Conservation (phyloP, 2,329 filamentous ascomycete species). For the Claviceps paspali region DNA sequence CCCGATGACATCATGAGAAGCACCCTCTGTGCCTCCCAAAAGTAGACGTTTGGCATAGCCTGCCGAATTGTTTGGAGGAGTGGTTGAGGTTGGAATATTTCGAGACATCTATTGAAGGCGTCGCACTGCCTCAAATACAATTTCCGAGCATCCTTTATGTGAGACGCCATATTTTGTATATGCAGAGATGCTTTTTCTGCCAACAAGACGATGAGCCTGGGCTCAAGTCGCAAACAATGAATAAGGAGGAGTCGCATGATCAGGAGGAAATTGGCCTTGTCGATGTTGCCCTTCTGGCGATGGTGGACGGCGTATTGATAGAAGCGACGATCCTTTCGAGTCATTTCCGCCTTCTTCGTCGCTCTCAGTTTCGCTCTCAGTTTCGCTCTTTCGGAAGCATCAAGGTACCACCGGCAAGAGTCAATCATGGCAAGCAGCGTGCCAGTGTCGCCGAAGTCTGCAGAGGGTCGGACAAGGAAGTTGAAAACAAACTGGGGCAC, state of each 20-base stretch:
- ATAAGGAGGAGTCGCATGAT: constrained; percentile 13
- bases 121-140: constrained; percentile 15
- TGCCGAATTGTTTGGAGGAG: constrained; percentile 12
- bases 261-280: constrained; percentile 11
- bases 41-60: constrained; percentile 16
- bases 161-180: constrained; percentile 11
- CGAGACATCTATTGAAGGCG: constrained; percentile 17
- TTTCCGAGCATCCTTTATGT: constrained; percentile 7
- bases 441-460: constrained; percentile 11
- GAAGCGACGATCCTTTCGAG: constrained; percentile 2
- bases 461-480: constrained; percentile 15
- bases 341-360: too few relatives aligned
- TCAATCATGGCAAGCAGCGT: constrained; percentile 14
- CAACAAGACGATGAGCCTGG: constrained; percentile 17
- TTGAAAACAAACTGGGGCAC: constrained; percentile 17
- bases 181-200: constrained; percentile 14
- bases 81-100: constrained; percentile 13
- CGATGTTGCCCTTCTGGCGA: constrained; percentile 5
- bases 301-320: not conserved
- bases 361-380: too few relatives aligned
- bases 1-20: constrained; percentile 36
- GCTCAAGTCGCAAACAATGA: constrained; percentile 19
- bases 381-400: not conserved
- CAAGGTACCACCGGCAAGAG: constrained; percentile 10
- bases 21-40: constrained; percentile 41